A percentile compares a stretch with the other conserved stretches of the same genome.
These are phyloP conservation scores for Termitomyces sp. DNA, from an alignment of 768 basidiomycete genomes.

Conservation along the genomic window DNA sequence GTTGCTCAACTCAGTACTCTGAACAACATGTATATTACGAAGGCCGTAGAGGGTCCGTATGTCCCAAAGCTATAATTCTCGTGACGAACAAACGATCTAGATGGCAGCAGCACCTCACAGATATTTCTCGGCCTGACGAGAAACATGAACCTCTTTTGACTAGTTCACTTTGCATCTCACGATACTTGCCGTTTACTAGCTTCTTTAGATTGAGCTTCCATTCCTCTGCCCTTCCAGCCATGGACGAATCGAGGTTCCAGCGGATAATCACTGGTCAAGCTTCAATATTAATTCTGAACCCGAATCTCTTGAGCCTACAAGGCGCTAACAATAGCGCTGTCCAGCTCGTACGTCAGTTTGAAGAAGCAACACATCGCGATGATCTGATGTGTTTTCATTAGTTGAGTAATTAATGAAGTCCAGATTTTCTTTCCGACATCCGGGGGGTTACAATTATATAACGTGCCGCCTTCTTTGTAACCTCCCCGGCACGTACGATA, in stretches of 20 bases:
- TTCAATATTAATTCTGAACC: constrained; percentile 1
- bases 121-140: too few species aligned
- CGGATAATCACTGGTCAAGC: not conserved
- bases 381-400: constrained; percentile 36
- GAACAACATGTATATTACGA: constrained; percentile 40
- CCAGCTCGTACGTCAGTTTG: constrained; percentile 41
- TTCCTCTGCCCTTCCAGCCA: not conserved
- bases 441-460: not conserved
- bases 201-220: not conserved
- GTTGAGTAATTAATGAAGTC: not conserved
- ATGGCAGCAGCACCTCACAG: constrained; percentile 50
- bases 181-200: not conserved
- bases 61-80: constrained; percentile 77
- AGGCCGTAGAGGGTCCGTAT: constrained; percentile 23
- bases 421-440: not conserved
- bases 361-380: constrained; percentile 54
- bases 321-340: not conserved
- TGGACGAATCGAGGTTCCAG: not conserved
- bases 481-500: not conserved
- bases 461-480: not conserved
- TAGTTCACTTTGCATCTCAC: not conserved
- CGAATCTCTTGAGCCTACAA: not conserved
- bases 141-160: not conserved
- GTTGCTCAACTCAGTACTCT: too few species aligned
- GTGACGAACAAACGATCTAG: constrained; percentile 52